Evolutionary conservation across 257 asterid species (phyloP).

Genomic region (Primulina tabacum): DNA sequence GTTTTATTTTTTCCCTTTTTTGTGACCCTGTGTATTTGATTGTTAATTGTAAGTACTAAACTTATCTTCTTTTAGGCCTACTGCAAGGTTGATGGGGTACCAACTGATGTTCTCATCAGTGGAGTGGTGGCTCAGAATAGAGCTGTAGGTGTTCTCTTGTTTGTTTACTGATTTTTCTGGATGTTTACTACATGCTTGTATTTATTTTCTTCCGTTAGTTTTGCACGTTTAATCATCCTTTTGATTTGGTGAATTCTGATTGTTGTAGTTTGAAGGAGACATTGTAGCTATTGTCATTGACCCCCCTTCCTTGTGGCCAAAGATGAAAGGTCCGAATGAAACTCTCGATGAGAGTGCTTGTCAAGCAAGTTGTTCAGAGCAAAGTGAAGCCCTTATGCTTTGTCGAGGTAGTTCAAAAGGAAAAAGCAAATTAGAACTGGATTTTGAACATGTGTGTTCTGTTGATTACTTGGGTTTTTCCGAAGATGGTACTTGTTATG

Average conservation of each 20-base stretch:
- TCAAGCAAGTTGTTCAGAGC: constrained; percentile 26
- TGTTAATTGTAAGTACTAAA: constrained; percentile 14
- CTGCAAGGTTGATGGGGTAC: constrained; percentile 49
- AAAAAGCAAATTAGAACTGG: constrained; percentile 40
- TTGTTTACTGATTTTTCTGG: not conserved
- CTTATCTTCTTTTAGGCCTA: constrained; percentile 40
- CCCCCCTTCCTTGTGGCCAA: constrained; percentile 60
- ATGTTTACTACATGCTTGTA: constrained; percentile 8
- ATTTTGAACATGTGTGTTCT: constrained; percentile 22
- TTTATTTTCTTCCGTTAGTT: not conserved
- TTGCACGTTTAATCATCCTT: not conserved
- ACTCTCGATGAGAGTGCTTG: constrained; percentile 27
- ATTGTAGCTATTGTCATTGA: constrained; percentile 70
- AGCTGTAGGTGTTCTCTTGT: constrained; percentile 41
- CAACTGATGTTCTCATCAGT: constrained; percentile 40
- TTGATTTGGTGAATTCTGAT: constrained; percentile 23
- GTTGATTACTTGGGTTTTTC: constrained; percentile 19
- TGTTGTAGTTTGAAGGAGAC: constrained; percentile 81
- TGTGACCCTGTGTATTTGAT: constrained; percentile 5
- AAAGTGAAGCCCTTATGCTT: constrained; percentile 29
- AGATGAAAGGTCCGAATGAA: constrained; percentile 47
- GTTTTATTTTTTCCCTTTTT: not conserved
- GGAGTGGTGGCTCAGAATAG: constrained; percentile 46
- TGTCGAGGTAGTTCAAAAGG: constrained; percentile 36
- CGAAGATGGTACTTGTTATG: constrained; percentile 22